Conservation (phyloP, 257 asterid species). For the Solanum chilense region DNA sequence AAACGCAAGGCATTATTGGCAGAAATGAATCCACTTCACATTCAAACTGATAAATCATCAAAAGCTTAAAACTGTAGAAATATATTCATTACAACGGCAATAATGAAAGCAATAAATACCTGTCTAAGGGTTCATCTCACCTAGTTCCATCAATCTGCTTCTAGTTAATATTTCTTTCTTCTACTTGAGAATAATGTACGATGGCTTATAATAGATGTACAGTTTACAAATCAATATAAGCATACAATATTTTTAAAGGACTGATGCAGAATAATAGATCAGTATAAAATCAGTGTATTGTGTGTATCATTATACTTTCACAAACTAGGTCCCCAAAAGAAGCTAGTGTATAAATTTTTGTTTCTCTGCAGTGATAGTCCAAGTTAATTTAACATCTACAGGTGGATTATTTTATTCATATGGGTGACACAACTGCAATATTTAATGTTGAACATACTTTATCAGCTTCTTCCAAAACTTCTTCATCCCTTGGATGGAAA, state of each 20-base stretch:
- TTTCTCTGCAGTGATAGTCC: not conserved
- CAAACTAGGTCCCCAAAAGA: not conserved
- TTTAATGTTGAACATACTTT: conserved; percentile 35
- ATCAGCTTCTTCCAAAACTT: conserved; percentile 52
- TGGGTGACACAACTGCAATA: not conserved
- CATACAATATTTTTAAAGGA: not conserved
- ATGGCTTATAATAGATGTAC: not conserved
- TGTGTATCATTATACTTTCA: not conserved
- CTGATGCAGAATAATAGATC: not conserved
- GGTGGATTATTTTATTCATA: not conserved
- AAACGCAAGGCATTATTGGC: not conserved
- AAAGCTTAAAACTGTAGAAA: not conserved
- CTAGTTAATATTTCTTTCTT: not conserved
- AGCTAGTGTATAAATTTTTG: not conserved
- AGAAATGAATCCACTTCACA: not conserved
- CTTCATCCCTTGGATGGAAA: conserved; percentile 92
- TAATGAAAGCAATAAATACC: not conserved
- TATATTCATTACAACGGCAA: not conserved
- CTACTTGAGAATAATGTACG: not conserved
- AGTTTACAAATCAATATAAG: not conserved
- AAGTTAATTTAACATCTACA: not conserved
- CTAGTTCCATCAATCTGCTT: not conserved
- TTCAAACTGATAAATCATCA: not conserved
- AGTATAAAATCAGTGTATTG: not conserved
- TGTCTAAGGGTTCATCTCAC: not conserved